Evolutionary conservation across 2,329 filamentous ascomycete species (phyloP), one percentile per base, ranked within the genome.

Genomic region (Trichoderma oligosporum): DNA sequence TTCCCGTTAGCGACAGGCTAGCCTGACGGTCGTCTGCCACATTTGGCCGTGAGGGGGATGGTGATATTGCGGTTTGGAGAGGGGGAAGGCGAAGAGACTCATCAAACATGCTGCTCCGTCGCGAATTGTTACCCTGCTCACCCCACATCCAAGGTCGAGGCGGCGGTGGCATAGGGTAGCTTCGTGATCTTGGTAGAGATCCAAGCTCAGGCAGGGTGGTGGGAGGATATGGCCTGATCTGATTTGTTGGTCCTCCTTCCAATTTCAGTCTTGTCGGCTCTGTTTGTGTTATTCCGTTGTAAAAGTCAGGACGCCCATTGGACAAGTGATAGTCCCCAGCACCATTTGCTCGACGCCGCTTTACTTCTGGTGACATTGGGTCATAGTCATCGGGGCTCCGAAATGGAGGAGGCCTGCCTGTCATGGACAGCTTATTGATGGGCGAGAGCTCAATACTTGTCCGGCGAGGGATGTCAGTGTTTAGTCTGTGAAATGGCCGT

Each of bases 321-420:
- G 67, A 61, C 1, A 65, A 54, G 39, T 70, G 71, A 31, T 73
- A 75, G 11, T 66, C 63, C 1, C 67, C 71, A 53, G 62, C 62
- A 41, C 74, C 75, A 61, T 81, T 82, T 65, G 81, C 81, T 35
- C 86, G 81, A 20, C 86, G 82, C 57, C 85, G 80, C 67, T 89
- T 88, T 25, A 73, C 70, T 53, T 87, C 85, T 51, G 77, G 74
- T 48, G 75, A 76, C 16, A 70, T 63, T 12, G 70, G 66, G 11
- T 76, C 70, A 51, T 75, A 71, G 18, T 76, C 73, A 18, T 76
- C 70, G 25, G 62, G 53, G 1, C 71, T 67, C 46, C 66, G 64
- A 31, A 65, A 60, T 7, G 47, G 51, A 22, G 64, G 58, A 16
- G 65, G 60, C 29, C 67, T 67, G 9, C 63, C 54, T 4, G 60